Evolutionary conservation across 768 basidiomycete genomes (phyloP), one percentile per base, ranked within the genome.

Genomic region (Tephrocybe sp.): DNA sequence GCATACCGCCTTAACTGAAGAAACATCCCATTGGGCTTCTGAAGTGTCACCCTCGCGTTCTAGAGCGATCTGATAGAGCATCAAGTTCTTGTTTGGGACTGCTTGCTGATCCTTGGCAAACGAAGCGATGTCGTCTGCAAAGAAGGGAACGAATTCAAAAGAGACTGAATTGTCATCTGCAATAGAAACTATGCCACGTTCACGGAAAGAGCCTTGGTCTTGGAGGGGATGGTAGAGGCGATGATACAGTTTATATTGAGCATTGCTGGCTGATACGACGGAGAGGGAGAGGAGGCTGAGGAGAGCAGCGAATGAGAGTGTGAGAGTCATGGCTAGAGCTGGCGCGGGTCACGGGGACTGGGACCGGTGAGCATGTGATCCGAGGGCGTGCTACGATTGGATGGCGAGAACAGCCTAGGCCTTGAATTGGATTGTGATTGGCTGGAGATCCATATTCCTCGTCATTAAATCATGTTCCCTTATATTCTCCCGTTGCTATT

Each of bases 61-160:
- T 56, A 92, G 70, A 39, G 90, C 86, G 40, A 92, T 68, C 68
- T 92, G 89, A 66, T 91, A 91, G 49, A 85, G 67, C 13, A 79
- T 75, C 8, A 69, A 67, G 46, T 73, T 68, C 13, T 65, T 54
- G 17, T 72, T 61, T 40, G 66, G 70, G 26, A 68, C 49, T 34
- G 63, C 46, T 22, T 73, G 65, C 26, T 78, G 62, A 14, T 60
- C 57, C 42, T 72, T 67, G 38, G 74, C 60, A 58, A 83, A 78
- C 10, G 71, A 59, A 38, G 55, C 65, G 31, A 85, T 65, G 65
- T 84, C 80, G 49, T 78, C 60, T 13, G 63, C 58, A 38, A 80
- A 62, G 4, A 73, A 68, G n/a, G 75, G 62, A 5, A 75, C 68
- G 10, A 72, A 68, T 35, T 69, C 50, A 59, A 82, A 65, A 45